Percentiles rank a stretch among this genome's conserved stretches.
These are phyloP conservation scores for Cyclotella sp. DNA, from an alignment of 108 stramenopile genomes.

Conservation along the genomic window DNA sequence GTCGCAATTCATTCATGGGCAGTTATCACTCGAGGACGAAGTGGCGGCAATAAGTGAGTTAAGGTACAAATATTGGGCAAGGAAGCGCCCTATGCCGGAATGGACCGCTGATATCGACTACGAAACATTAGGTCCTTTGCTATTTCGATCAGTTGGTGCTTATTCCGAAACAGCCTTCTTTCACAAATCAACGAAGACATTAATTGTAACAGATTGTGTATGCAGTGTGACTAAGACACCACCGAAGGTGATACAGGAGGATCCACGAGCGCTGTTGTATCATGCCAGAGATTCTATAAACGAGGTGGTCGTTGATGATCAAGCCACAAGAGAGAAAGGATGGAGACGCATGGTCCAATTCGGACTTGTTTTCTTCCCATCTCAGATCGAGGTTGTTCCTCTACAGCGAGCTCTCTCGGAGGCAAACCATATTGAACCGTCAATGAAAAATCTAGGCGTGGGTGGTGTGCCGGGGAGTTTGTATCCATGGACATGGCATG, in stretches of 20 bases:
- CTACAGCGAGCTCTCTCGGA: slow-evolving; percentile 59
- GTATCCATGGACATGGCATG: slow-evolving; percentile 89
- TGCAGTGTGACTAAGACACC: slow-evolving; percentile 75
- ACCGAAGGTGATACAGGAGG: slow-evolving; percentile 80
- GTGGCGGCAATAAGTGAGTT: slow-evolving; percentile 6
- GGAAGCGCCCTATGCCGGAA: slow-evolving; percentile 62
- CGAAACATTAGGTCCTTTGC: slow-evolving; percentile 80
- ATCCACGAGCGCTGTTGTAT: slow-evolving; percentile 84
- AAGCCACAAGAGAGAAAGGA: slow-evolving; percentile 69
- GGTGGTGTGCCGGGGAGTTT: slow-evolving; percentile 74
- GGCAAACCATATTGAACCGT: slow-evolving; percentile 50
- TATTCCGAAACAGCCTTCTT: slow-evolving; percentile 91
- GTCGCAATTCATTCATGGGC: slow-evolving; percentile 37
- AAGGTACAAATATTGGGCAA: slow-evolving; percentile 45
- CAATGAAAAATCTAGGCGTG: slow-evolving; percentile 66
- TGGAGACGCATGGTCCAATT: slow-evolving; percentile 93
- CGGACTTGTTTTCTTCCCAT: slow-evolving; percentile 92
- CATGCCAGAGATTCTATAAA: slow-evolving; percentile 85
- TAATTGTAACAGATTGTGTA: slow-evolving; percentile 89
- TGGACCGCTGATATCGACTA: slow-evolving; percentile 86
- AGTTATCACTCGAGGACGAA: slow-evolving; percentile 36
- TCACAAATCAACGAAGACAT: slow-evolving; percentile 77
- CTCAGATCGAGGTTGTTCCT: slow-evolving; percentile 79
- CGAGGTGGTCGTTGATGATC: slow-evolving; percentile 71
- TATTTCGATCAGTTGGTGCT: slow-evolving; percentile 84